Percentiles rank a stretch among this genome's conserved stretches.
Evolutionary conservation across 768 basidiomycete species (phyloP).

Genomic region (Agaricus subrufescens): DNA sequence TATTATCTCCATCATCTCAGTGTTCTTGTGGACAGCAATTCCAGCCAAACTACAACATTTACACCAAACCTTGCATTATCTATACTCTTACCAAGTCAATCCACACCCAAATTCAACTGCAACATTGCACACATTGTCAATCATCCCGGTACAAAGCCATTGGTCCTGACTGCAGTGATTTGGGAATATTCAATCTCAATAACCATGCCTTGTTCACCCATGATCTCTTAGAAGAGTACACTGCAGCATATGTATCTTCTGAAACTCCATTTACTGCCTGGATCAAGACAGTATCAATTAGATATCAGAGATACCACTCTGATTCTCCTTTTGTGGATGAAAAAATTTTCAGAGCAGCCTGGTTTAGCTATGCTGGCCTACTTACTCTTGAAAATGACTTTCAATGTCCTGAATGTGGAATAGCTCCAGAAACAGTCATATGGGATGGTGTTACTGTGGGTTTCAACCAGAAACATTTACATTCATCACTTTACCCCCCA

Average conservation of each 20-base stretch:
- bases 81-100: conserved; percentile 10
- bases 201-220: conserved; percentile 25
- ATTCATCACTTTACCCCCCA: conserved; percentile 19
- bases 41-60: not conserved
- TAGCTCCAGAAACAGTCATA: conserved; percentile 22
- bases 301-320: conserved; percentile 14
- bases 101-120: conserved; percentile 11
- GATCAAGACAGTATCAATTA: conserved; percentile 15
- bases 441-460: conserved; percentile 29
- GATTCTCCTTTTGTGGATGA: conserved; percentile 19
- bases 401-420: conserved; percentile 22
- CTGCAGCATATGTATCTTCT: conserved; percentile 24
- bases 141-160: conserved; percentile 14
- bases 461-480: conserved; percentile 23
- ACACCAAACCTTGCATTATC: conserved; percentile 8
- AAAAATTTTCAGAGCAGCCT: conserved; percentile 23
- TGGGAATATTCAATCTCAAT: conserved; percentile 31
- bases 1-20: not conserved
- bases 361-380: conserved; percentile 27
- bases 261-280: conserved; percentile 30
- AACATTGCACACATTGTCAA: conserved; percentile 13
- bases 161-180: conserved; percentile 22
- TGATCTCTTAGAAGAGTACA: conserved; percentile 30
- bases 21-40: not conserved
- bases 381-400: conserved; percentile 19